These are phyloP conservation scores for Stevia rebaudiana DNA, from an alignment of 140 eudicot species.

Conservation along the genomic window DNA sequence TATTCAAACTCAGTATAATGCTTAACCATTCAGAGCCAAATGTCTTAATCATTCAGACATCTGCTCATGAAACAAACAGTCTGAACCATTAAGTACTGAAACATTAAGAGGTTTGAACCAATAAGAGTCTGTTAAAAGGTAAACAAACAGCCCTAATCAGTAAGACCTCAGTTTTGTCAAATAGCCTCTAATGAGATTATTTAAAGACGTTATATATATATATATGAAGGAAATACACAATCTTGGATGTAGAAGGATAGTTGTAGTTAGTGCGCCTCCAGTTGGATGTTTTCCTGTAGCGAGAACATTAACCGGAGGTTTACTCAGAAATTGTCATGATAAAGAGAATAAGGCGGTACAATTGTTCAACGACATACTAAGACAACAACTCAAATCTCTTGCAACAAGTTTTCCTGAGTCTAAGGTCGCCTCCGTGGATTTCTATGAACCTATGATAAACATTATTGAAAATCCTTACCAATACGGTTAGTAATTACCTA, in stretches of 20 bases:
- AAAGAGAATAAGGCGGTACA: conserved; percentile 37
- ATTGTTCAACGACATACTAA: conserved; percentile 34
- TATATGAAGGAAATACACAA: conserved; percentile 39
- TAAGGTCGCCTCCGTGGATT: conserved; percentile 32
- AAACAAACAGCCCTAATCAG: too few relatives aligned
- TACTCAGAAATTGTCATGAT: conserved; percentile 33
- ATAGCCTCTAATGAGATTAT: too few relatives aligned
- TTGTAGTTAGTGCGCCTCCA: conserved; percentile 43
- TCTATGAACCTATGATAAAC: conserved; percentile 32
- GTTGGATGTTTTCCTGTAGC: conserved; percentile 57
- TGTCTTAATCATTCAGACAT: too few relatives aligned
- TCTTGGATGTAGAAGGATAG: conserved; percentile 58
- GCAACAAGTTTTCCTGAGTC: conserved; percentile 24
- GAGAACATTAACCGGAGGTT: conserved; percentile 55
- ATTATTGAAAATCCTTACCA: conserved; percentile 26
- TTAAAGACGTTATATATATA: too few relatives aligned
- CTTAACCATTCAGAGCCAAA: too few relatives aligned
- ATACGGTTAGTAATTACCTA: conserved; percentile 34
- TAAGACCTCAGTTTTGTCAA: too few relatives aligned
- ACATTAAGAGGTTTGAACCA: too few relatives aligned
- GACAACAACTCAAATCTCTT: conserved; percentile 21
- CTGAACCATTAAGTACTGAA: too few relatives aligned
- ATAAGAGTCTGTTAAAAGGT: too few relatives aligned
- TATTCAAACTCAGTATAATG: too few relatives aligned
- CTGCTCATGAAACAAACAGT: too few relatives aligned